Base-by-base conservation (phyloP, 768 basidiomycete genomes). In the Boletus coccyginus region DNA sequence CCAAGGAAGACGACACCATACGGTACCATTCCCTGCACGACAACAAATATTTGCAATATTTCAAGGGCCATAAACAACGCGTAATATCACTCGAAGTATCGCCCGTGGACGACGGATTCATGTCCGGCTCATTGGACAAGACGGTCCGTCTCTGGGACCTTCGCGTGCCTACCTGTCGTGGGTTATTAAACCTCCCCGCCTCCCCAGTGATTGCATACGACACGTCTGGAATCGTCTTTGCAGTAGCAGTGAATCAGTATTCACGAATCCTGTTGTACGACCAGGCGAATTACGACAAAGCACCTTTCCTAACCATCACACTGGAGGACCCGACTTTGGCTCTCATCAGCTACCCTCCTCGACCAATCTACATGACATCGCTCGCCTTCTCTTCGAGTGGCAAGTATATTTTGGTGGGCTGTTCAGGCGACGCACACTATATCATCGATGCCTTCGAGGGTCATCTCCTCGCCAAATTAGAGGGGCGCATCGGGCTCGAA, bases 91-190 rank as follows among this genome's bases (percentile, higher is more conserved):
- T 99, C 12, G 90, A 95, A 68, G 85, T 98, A 54, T 93, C 91
- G 0, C 97, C 97, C 1, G 80, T 89, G 1, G 92, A 98, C 66
- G 95, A 98, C 66, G 90, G 90, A 1, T 98, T 99, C 77, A 88
- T 99, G 81, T 97, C 96, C 12, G 91, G 87, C 3, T 92, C 95
- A 0, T 77, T 92, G 69, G 97, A 99, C 77, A 92, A 88, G 66
- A 98, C 94, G 2, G 95, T 98, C 19, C 85, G 96, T 29, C 74
- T 98, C 17, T 99, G 97, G 97, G 97, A 99, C 73, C 80, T 98
- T 40, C 87, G 95, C 44, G 77, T 86, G 13, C 84, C 86, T 0
- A 76, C 77, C 24, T 94, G 92, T 67, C 81, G 89, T 54, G 94
- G 94, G 27, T 78, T 89, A 29, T 77, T 94, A 52, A 84, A 84